Evolutionary conservation across 768 basidiomycete genomes (phyloP).

Genomic region (Calocybe gangraenosa): DNA sequence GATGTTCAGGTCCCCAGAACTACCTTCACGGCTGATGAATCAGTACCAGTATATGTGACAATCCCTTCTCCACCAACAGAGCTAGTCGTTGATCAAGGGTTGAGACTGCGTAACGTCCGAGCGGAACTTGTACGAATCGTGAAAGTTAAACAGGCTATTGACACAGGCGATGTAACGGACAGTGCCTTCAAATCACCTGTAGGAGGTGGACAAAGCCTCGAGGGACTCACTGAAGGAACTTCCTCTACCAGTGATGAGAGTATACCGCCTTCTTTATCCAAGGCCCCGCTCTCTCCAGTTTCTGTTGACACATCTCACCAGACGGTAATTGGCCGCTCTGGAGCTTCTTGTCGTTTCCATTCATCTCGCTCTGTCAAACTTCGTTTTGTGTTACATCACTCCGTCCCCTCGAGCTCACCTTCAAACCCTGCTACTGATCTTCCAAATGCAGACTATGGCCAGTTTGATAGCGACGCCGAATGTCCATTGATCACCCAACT

Average conservation of each 20-base stretch:
- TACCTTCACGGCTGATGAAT: conserved; percentile 66
- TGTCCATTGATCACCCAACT: conserved; percentile 76
- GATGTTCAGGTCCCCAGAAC: conserved; percentile 70
- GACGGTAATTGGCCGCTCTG: conserved; percentile 73
- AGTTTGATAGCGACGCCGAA: conserved; percentile 55
- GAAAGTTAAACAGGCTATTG: conserved; percentile 44
- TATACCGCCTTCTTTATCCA: conserved; percentile 32
- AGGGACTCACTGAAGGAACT: conserved; percentile 23
- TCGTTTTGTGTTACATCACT: conserved; percentile 76
- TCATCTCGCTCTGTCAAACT: conserved; percentile 67
- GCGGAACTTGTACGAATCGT: conserved; percentile 72
- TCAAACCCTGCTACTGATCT: conserved; percentile 40
- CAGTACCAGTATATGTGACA: conserved; percentile 76
- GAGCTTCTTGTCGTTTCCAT: conserved; percentile 91
- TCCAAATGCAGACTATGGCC: conserved; percentile 37
- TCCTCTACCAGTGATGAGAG: conserved; percentile 25
- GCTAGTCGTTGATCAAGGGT: conserved; percentile 62
- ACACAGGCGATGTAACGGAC: conserved; percentile 27
- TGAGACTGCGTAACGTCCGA: conserved; percentile 76
- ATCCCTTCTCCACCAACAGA: conserved; percentile 71
- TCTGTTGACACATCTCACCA: conserved; percentile 17
- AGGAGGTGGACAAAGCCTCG: neutral
- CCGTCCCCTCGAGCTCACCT: conserved; percentile 46
- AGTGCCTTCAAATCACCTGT: no score
- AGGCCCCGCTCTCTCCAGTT: conserved; percentile 32